A percentile compares a stretch with the other conserved stretches of the same genome.
Evolutionary conservation across 768 basidiomycete species (phyloP).

Genomic region (Pleurotus djamor): DNA sequence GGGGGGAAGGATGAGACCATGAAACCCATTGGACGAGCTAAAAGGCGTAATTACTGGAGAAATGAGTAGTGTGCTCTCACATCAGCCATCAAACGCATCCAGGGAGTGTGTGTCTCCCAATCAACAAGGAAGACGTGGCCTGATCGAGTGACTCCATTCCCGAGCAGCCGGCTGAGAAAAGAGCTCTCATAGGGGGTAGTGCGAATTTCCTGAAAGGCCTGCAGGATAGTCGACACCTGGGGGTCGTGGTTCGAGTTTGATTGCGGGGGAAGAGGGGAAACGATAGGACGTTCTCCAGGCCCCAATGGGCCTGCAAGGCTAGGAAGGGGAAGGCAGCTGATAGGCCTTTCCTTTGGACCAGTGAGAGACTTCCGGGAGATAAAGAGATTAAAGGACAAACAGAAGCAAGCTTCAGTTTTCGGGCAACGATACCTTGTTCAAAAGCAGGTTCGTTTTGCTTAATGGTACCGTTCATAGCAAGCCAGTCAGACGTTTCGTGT

Average conservation of each 20-base stretch:
- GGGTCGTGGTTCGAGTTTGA: conserved; percentile 19
- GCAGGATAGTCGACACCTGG: conserved; percentile 33
- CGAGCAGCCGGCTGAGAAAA: conserved; percentile 59
- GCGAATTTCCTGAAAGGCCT: conserved; percentile 51
- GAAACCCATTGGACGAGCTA: not conserved
- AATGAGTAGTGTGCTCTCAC: conserved; percentile 62
- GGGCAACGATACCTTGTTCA: conserved; percentile 29
- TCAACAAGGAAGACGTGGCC: conserved; percentile 53
- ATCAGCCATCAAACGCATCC: conserved; percentile 76
- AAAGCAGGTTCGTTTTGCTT: conserved; percentile 14
- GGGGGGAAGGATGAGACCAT: not conserved
- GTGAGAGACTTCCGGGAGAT: not conserved
- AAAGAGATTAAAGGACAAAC: conserved; percentile 20
- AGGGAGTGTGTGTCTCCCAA: conserved; percentile 70
- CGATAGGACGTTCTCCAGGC: conserved; percentile 21
- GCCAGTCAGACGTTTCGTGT: conserved; percentile 34
- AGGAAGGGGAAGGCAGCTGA: conserved; percentile 12
- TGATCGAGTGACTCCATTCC: conserved; percentile 19
- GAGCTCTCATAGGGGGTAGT: conserved; percentile 67
- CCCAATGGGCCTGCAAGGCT: not conserved
- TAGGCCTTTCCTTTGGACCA: conserved; percentile 25
- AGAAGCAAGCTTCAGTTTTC: conserved; percentile 45
- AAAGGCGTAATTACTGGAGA: conserved; percentile 42
- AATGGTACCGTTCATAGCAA: conserved; percentile 18
- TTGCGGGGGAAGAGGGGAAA: conserved; percentile 30